Evolutionary conservation across 306 rosid species (phyloP), one percentile per base, ranked within the genome.

Genomic region (Albizia julibrissin): DNA sequence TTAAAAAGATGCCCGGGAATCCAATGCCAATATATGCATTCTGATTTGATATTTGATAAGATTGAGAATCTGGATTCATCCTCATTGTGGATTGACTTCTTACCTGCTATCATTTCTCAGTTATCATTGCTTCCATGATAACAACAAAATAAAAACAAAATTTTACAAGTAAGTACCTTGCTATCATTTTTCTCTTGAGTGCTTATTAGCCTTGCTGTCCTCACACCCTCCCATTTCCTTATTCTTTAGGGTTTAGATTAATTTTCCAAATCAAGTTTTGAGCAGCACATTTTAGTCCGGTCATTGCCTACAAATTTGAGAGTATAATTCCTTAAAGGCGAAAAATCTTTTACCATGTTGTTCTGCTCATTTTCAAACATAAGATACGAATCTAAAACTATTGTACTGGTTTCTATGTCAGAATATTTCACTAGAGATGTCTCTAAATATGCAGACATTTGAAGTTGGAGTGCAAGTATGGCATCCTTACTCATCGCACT

Each of bases 71-170:
- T 86, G 73, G 74, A 76, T 76, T 80, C 83, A 82, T 86, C 81
- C 74, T 89, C 85, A 92, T 89, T 85, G 71, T 80, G 81, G 69
- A 73, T 88, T 91, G 97, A 93, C 91, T 90, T 91, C 91, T 83
- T 73, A 69, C 44, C 44, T 37, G 88, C 74, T 56, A 85, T 81
- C 87, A 85, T 85, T 80, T 81, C 87, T 78, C 11, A 62, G 86
- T 72, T 78, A 91, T 91, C 87, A 88, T 91, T 88, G 86, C 89
- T 72, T 86, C 88, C 91, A 86, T 89, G 83, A 92, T 86, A 72
- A 71, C 29, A 22, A 10, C 29, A 56, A 6, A 37, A 22, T 14
- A 22, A 56, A 58, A 58, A 58, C 4, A 43, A 24, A 14, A 22
- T 71, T 89, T 74, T 33, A 6, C 47, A 81, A 87, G 89, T 88